phyloP scores from a whole-genome alignment of 2,329 filamentous ascomycete genomes.

The Emericellopsis cladophorae region DNA sequence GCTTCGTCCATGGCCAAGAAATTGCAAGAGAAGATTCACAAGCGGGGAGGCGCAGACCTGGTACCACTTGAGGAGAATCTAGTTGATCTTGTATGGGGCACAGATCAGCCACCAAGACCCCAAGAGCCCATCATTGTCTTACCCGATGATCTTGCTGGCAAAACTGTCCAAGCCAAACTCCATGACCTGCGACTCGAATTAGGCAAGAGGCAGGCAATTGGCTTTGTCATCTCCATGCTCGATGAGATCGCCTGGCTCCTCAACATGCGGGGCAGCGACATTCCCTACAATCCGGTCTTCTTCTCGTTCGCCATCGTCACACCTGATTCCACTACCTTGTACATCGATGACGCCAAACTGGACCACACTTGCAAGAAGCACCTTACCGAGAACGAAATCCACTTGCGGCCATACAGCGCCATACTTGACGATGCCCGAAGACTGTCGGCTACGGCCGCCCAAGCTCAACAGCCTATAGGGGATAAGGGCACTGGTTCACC shows the following conservation, averaged over 20 bases:
- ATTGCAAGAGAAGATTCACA: constrained; percentile 74
- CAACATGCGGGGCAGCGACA: constrained; percentile 88
- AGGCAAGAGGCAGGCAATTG: constrained; percentile 76
- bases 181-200: constrained; percentile 80
- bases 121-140: constrained; percentile 65
- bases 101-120: constrained; percentile 59
- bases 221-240: constrained; percentile 85
- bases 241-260: constrained; percentile 99
- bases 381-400: constrained; percentile 55
- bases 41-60: constrained; percentile 68
- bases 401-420: constrained; percentile 67
- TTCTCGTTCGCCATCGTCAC: constrained; percentile 93
- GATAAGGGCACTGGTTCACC: constrained; percentile 5
- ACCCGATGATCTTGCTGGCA: constrained; percentile 63
- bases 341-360: constrained; percentile 72
- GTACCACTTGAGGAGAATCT: constrained; percentile 70
- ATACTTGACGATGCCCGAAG: constrained; percentile 69
- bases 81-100: constrained; percentile 81
- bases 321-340: constrained; percentile 62
- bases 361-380: constrained; percentile 55
- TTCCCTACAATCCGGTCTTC: constrained; percentile 96
- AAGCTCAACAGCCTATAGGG: constrained; percentile 10
- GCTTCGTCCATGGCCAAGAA: constrained; percentile 53
- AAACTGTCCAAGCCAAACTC: constrained; percentile 71
- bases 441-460: constrained; percentile 31